Evolutionary conservation across 1,284 basidiomycete species (phyloP), one percentile per base, ranked within the genome.

Genomic region (Xanthoconium separans): DNA sequence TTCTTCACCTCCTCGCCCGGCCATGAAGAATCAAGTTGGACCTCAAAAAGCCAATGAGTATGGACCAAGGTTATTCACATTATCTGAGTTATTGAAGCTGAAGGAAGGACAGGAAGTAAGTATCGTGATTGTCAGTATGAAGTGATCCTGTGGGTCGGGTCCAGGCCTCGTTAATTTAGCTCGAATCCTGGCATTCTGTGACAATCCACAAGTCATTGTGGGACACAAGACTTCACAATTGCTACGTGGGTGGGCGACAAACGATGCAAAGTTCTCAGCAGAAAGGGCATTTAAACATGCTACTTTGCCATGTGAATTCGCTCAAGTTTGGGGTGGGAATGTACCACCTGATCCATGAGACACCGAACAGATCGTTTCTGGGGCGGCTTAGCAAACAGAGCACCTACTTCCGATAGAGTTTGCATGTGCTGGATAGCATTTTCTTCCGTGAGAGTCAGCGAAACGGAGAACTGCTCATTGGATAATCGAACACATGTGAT

Each of bases 41-140:
- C 29, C 55, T 16, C 43, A 48, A 16, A 27, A 13, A 18, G 16
- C 31, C 18, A 9, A 42, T 15, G 22, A 31, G 15, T 36, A 11
- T 41, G 22, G 37, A 51, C 22, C 20, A 20, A 50, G 34, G 15
- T 39, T n/a, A 27, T 55, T 46, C 40, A 30, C 39, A 12, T 52
- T 24, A 52, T 37, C 51, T 53, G n/a, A n/a, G 41, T 27, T 11
- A 22, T 34, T 84, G 64, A 58, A 80, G 84, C 61, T 84, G 83
- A 0, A 81, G 84, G 64, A 85, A 84, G 64, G 84, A 65, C 85
- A 84, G 64, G 84, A 85, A 11, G 85, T 82, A 0, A 80, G 77
- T 4, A 82, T 83, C 61, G 81, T 83, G 12, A 86, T 64, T 6
- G 84, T 82, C 0, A 81, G 78, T 44, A 86, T 84, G 37, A 80